phyloP scores from a whole-genome alignment of 768 basidiomycete species.

The Termitomyces sp. region DNA sequence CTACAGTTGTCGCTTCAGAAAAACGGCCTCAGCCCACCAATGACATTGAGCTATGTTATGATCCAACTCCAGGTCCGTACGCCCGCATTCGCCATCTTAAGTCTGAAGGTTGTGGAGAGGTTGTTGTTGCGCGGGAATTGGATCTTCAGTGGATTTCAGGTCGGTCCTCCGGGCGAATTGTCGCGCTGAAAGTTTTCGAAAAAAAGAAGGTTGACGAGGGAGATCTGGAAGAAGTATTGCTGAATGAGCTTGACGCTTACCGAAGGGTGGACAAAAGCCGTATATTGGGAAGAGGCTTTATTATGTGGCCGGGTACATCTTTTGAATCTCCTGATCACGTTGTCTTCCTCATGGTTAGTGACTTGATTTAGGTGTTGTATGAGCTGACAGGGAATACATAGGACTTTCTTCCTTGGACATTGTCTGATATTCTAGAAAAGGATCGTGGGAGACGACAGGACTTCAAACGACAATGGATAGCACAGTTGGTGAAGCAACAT shows the following conservation, averaged over 20 bases:
- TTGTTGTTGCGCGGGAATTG: not conserved
- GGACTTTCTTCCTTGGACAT: not conserved
- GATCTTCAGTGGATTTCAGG: not conserved
- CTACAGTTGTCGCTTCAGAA: not conserved
- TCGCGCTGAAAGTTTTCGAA: not conserved
- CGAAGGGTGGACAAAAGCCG: not conserved
- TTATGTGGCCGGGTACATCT: not conserved
- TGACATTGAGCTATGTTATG: not conserved
- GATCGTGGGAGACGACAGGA: not conserved
- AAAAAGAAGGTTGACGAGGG: not conserved
- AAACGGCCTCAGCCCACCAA: not conserved
- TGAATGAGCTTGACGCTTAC: not conserved
- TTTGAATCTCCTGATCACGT: not conserved
- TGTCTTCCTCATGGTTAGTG: not conserved
- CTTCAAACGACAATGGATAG: slow-evolving; percentile 1
- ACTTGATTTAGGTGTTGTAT: not conserved
- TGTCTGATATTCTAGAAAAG: not conserved
- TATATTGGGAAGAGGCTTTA: not conserved
- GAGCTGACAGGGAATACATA: not conserved
- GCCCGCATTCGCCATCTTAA: not conserved
- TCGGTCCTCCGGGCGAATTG: not conserved
- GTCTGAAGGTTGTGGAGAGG: not conserved
- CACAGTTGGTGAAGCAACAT: not conserved
- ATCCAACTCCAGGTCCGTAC: not conserved
- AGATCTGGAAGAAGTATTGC: not conserved